A percentile compares a stretch with the other conserved stretches of the same genome.
These are phyloP conservation scores for Exophiala aquamarina DNA, from an alignment of 2,329 filamentous ascomycete species.

Conservation along the genomic window DNA sequence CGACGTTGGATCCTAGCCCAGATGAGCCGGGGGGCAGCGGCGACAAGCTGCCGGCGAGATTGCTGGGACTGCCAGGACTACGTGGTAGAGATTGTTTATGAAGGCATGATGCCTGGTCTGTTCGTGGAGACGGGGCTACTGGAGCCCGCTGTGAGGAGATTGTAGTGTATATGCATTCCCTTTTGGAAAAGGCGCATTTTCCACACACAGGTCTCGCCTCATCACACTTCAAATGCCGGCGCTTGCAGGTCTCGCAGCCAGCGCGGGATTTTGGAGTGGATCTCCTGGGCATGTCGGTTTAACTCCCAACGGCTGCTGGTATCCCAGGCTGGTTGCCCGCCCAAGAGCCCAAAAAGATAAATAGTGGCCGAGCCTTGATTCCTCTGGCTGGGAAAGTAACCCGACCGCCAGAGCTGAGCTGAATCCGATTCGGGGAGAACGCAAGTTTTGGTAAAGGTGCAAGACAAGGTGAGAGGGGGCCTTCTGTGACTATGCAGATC, in stretches of 20 bases:
- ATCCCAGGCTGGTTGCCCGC: too few species aligned
- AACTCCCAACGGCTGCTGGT: too few species aligned
- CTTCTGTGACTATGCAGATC: too few species aligned
- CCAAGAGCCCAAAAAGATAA: too few species aligned
- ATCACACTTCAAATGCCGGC: conserved; percentile 41
- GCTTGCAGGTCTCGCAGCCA: conserved; percentile 40
- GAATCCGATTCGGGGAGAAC: too few species aligned
- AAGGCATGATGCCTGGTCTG: background rate
- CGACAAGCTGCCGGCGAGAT: background rate
- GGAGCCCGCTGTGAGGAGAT: background rate
- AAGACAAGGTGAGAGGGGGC: too few species aligned
- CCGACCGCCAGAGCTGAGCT: too few species aligned
- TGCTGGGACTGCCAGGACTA: background rate
- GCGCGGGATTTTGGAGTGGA: conserved; percentile 40
- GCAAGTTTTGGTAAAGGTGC: too few species aligned
- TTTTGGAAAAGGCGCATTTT: conserved; percentile 32
- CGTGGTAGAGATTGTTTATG: background rate
- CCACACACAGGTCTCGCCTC: conserved; percentile 35
- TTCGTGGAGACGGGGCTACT: background rate
- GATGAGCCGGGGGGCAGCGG: background rate
- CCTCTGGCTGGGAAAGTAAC: too few species aligned
- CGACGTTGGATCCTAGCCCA: conserved; percentile 29
- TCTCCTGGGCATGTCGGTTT: too few species aligned
- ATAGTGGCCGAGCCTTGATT: too few species aligned
- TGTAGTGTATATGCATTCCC: conserved; percentile 14